Conservation (phyloP, 305 asterid genomes). For the Fraxinus floribunda region DNA sequence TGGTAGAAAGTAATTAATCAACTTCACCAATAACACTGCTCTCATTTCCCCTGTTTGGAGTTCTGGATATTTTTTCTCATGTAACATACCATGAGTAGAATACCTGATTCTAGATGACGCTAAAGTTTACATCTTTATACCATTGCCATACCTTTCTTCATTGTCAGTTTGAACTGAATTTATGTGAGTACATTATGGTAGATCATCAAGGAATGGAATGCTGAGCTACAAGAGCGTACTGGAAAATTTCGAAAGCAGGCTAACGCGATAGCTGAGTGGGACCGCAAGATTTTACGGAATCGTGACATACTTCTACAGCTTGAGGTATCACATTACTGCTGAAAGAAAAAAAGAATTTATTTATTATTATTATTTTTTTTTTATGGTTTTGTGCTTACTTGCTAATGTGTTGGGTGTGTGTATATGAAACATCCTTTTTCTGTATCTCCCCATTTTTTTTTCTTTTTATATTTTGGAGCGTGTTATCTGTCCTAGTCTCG, state of each 20-base stretch:
- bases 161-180: constrained; percentile 12
- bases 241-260: constrained; percentile 88
- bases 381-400: constrained; percentile 3
- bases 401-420: not conserved
- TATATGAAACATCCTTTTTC: not conserved
- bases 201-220: constrained; percentile 97
- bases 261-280: constrained; percentile 97
- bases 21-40: not conserved
- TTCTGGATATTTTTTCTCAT: not conserved
- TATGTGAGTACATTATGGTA: constrained; percentile 30
- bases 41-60: not conserved
- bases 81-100: not conserved
- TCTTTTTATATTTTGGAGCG: not conserved
- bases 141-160: not conserved
- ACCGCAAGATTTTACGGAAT: constrained; percentile 81
- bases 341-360: not conserved
- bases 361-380: not conserved
- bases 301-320: constrained; percentile 89
- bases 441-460: not conserved
- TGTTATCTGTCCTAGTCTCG: not conserved
- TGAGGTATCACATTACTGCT: constrained; percentile 54
- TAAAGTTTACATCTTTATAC: constrained; percentile 14
- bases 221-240: constrained; percentile 91
- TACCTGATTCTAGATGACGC: constrained; percentile 8
- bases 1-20: not conserved